Percentiles rank a stretch among this genome's conserved stretches.
Conservation (phyloP, 2,329 filamentous ascomycete species). For the Atkinsonella texensis region DNA sequence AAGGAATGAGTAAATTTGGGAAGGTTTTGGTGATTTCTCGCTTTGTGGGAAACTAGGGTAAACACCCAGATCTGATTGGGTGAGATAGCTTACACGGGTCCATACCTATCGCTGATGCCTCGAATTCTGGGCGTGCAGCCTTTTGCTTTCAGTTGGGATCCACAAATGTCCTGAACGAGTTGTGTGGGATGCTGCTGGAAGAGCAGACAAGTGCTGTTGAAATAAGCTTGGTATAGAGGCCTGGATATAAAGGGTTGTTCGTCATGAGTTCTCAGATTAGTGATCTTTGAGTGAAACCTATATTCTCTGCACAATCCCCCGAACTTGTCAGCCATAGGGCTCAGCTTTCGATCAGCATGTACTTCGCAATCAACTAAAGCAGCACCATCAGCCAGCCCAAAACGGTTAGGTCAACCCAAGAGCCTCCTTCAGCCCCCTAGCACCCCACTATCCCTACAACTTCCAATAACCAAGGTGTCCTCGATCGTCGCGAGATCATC, state of each 20-base stretch:
- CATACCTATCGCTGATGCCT: conserved; percentile 1
- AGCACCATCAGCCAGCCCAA: not conserved
- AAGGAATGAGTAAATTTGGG: conserved; percentile 25
- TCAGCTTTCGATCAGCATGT: too few species aligned
- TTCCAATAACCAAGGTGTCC: conserved; percentile 7
- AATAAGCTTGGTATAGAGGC: too few species aligned
- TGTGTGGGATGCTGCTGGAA: not conserved
- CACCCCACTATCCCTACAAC: conserved; percentile 5
- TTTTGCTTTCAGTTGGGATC: not conserved
- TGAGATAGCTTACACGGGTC: conserved; percentile 14
- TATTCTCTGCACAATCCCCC: too few species aligned
- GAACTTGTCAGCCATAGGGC: too few species aligned
- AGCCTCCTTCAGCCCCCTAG: not conserved
- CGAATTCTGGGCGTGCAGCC: conserved; percentile 3
- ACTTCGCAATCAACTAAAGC: not conserved
- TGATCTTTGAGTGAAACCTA: too few species aligned
- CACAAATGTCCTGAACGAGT: not conserved
- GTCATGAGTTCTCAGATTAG: too few species aligned
- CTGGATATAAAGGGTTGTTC: too few species aligned
- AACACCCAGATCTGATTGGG: conserved; percentile 21
- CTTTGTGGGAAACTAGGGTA: conserved; percentile 33
- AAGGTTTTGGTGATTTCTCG: conserved; percentile 31
- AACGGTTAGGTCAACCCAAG: not conserved
- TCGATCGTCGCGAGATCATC: conserved; percentile 2
- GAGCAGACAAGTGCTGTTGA: not conserved